phyloP scores from a whole-genome alignment of 1,139 yeast genomes.

The Debaryomycetaceae sp. region DNA sequence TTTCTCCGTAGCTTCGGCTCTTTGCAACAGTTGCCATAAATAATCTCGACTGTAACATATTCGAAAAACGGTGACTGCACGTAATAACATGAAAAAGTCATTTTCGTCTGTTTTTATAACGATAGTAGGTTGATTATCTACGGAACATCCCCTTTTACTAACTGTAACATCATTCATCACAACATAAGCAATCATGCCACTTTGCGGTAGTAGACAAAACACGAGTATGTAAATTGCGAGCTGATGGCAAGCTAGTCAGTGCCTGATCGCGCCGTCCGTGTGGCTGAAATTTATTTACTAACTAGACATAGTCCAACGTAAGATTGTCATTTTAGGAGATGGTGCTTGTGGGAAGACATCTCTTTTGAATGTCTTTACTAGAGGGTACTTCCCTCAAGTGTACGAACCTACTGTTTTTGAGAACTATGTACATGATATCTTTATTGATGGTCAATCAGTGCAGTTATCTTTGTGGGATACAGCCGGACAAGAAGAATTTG shows the following conservation, averaged over 20 bases:
- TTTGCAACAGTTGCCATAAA: no score
- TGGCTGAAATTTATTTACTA: neutral
- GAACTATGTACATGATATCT: slow-evolving; percentile 95
- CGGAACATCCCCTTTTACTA: neutral
- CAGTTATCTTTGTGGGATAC: slow-evolving; percentile 97
- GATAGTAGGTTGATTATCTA: neutral
- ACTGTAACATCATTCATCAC: neutral
- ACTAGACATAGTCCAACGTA: slow-evolving; percentile 57
- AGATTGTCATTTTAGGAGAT: slow-evolving; percentile 93
- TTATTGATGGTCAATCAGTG: slow-evolving; percentile 90
- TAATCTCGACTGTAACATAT: no score
- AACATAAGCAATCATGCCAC: slow-evolving; percentile 44
- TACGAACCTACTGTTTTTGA: slow-evolving; percentile 98
- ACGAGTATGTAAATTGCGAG: slow-evolving; percentile 42
- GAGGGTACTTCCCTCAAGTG: slow-evolving; percentile 97
- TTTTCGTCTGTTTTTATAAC: neutral
- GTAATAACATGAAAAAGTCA: slow-evolving; percentile 8
- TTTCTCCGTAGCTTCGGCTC: no score
- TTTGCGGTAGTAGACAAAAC: slow-evolving; percentile 67
- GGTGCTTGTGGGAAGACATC: slow-evolving; percentile 70
- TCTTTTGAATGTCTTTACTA: slow-evolving; percentile 86
- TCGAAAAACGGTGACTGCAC: neutral
- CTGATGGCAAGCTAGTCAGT: neutral
- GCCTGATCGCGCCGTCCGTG: neutral
- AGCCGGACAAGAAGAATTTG: slow-evolving; percentile 98